Percentiles rank a stretch among this genome's conserved stretches.
Evolutionary conservation across 306 rosid genomes (phyloP).

Genomic region (Vigna trinervia): DNA sequence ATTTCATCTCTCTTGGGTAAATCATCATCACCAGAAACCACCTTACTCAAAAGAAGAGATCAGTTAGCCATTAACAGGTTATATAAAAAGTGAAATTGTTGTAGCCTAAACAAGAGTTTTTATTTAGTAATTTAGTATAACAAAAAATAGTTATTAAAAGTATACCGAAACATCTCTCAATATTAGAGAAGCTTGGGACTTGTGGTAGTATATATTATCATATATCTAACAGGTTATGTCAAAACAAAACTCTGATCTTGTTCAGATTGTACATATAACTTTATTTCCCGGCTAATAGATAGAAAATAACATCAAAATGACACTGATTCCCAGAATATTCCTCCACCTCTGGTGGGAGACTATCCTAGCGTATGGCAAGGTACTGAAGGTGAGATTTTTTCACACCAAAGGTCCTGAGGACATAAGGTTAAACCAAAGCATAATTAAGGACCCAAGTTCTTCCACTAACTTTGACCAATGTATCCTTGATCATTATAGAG

Average conservation of each 20-base stretch:
- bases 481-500: background rate
- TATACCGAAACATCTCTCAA: slow-evolving; percentile 15
- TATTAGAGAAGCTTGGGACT: background rate
- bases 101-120: background rate
- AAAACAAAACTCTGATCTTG: slow-evolving; percentile 2
- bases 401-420: background rate
- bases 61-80: slow-evolving; percentile 28
- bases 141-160: slow-evolving; percentile 13
- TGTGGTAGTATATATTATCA: background rate
- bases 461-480: background rate
- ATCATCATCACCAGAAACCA: slow-evolving; percentile 90
- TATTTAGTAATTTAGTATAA: background rate
- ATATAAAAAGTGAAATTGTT: slow-evolving; percentile 3
- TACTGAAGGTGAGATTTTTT: background rate
- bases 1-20: slow-evolving; percentile 79
- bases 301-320: background rate
- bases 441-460: background rate
- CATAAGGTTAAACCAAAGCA: background rate
- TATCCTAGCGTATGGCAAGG: background rate
- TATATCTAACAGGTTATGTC: background rate
- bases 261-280: slow-evolving; percentile 12
- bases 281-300: background rate
- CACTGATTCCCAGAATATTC: background rate
- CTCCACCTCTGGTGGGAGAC: background rate
- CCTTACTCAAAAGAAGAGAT: slow-evolving; percentile 52